phyloP scores from a whole-genome alignment of 306 rosid species.

The Trifolium subterraneum region DNA sequence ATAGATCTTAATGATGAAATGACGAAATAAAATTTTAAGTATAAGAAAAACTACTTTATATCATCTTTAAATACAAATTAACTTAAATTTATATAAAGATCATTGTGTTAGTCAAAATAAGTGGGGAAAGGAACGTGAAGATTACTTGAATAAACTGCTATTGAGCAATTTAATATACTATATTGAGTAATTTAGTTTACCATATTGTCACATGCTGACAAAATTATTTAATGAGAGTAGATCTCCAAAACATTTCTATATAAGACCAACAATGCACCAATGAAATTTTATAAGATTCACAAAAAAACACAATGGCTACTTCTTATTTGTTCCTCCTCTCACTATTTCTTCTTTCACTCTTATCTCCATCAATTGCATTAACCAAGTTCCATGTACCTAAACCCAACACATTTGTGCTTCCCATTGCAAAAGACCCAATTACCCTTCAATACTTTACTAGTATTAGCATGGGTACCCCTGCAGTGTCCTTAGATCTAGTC shows the following conservation, averaged over 20 bases:
- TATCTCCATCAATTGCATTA: slow-evolving; percentile 14
- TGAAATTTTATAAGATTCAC: not conserved
- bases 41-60: no score
- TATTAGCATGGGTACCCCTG: slow-evolving; percentile 47
- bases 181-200: not conserved
- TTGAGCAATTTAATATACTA: not conserved
- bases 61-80: no score
- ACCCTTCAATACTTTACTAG: slow-evolving; percentile 49
- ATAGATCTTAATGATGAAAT: no score
- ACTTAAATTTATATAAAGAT: no score
- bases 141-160: slow-evolving; percentile 12
- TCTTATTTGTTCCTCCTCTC: slow-evolving; percentile 27
- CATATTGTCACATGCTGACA: slow-evolving; percentile 12
- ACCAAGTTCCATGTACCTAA: not conserved
- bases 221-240: not conserved
- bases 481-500: not conserved
- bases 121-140: not conserved
- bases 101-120: not conserved
- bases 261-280: not conserved
- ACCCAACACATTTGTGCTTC: slow-evolving; percentile 39
- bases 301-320: slow-evolving; percentile 34
- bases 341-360: not conserved
- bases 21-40: no score
- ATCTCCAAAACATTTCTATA: slow-evolving; percentile 1
- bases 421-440: slow-evolving; percentile 41